Evolutionary conservation across 1,284 basidiomycete species (phyloP), one percentile per base, ranked within the genome.

Genomic region (Ceraceosorus guamensis): DNA sequence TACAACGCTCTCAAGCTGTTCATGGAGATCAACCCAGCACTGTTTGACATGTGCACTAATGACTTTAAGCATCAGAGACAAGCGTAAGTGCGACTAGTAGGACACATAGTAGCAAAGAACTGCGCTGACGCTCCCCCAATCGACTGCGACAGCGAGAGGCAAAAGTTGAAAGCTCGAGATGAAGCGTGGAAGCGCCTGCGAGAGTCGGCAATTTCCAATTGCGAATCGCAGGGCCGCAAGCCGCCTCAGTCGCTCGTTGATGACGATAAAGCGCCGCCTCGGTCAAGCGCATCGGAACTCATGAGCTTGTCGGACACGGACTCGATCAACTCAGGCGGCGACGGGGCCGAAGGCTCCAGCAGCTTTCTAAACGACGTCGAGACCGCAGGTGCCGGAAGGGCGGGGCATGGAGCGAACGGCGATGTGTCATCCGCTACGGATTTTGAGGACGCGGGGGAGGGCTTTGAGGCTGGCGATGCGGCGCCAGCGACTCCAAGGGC

Each of bases 1-100:
- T 98, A 95, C 81, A 97, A 97, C 74, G 93, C 95, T 3, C 81
- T 99, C 76, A 98, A 95, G 77, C 79, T 98, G 59, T 95, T 97
- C 79, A 98, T 98, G 92, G 93, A 98, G 79, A 91, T 98, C 77
- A 98, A 97, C 76, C 89, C 91, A 1, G 87, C 92, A 68, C 79
- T 96, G 32, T 97, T 98, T 71, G 92, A 97, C 71, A 87, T 89
- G 71, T 86, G 88, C 57, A 87, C 96, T 80, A 88, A 88, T 62
- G 89, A 93, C 64, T 96, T 93, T 79, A 93, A 90, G 78, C 86
- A 89, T 74, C 84, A 85, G 62, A 87, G 88, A 14, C 64, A 67
- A 46, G 54, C 61, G 57, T 49, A 43, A 51, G 53, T 53, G 5
- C 6, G n/a, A 8, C 6, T 46, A n/a, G 8, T 41, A 8, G 37